phyloP scores from a whole-genome alignment of 208 protist genomes.

The Crithidia bombi region DNA sequence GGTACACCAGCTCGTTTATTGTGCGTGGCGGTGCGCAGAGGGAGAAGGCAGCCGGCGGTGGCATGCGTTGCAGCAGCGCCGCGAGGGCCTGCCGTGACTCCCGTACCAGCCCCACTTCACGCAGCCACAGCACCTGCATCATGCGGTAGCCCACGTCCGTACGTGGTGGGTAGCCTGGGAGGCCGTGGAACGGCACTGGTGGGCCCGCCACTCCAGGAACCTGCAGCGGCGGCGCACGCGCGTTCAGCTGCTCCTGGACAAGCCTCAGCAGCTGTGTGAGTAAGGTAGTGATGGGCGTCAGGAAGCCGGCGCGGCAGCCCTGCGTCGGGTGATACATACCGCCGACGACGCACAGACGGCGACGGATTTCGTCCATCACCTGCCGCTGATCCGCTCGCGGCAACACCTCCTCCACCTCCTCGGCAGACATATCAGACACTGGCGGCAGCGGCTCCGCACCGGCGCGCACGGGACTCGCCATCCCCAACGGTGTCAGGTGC shows the following conservation, averaged over 20 bases:
- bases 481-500: conserved; percentile 49
- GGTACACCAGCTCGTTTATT: conserved; percentile 53
- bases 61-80: conserved; percentile 27
- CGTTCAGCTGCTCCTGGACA: conserved; percentile 46
- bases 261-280: conserved; percentile 69
- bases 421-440: conserved; percentile 5
- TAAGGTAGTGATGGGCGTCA: conserved; percentile 61
- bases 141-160: conserved; percentile 54
- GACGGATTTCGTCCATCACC: conserved; percentile 55
- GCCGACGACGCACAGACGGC: conserved; percentile 62
- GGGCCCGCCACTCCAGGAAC: conserved; percentile 1
- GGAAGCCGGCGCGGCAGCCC: conserved; percentile 60
- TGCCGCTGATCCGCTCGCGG: conserved; percentile 50
- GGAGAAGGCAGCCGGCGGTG: conserved; percentile 33
- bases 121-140: conserved; percentile 79
- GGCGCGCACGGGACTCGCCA: conserved; percentile 23
- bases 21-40: conserved; percentile 39
- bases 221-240: conserved; percentile 24
- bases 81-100: conserved; percentile 36
- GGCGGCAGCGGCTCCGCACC: conserved; percentile 30
- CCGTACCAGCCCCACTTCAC: conserved; percentile 55
- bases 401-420: conserved; percentile 25
- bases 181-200: conserved; percentile 45
- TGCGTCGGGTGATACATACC: conserved; percentile 57
- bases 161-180: conserved; percentile 44